phyloP scores from a whole-genome alignment of 2,329 filamentous ascomycete genomes.

The Exophiala mesophila region DNA sequence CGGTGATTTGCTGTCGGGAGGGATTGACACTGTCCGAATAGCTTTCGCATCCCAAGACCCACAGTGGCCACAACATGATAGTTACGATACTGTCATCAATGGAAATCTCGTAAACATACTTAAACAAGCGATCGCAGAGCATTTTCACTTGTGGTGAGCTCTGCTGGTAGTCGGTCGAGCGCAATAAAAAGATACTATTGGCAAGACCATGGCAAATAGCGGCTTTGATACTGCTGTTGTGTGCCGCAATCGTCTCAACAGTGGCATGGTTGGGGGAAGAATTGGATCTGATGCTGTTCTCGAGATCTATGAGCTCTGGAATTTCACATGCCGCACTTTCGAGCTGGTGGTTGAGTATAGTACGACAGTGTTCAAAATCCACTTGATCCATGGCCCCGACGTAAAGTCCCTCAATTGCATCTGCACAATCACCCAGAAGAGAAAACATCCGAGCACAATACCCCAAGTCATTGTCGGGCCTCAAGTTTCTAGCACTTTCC shows the following conservation, averaged over 20 bases:
- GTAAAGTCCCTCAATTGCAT: conserved; percentile 1
- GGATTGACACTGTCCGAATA: conserved; percentile 22
- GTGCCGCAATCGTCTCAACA: neutral
- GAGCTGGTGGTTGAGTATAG: neutral
- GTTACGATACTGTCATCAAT: neutral
- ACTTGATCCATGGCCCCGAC: neutral
- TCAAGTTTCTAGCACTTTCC: conserved; percentile 1
- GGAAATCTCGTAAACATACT: neutral
- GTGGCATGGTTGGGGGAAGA: neutral
- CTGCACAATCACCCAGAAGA: neutral
- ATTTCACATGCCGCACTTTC: neutral
- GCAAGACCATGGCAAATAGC: conserved; percentile 3
- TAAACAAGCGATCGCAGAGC: neutral
- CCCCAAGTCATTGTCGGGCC: neutral
- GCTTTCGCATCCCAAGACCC: conserved; percentile 4
- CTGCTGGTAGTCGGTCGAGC: neutral
- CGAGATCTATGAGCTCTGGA: neutral
- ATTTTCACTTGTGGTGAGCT: neutral
- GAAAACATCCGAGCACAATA: conserved; percentile 1
- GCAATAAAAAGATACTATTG: conserved; percentile 2
- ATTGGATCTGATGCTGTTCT: neutral
- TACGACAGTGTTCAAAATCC: neutral
- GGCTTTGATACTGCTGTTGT: neutral
- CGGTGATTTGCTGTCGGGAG: conserved; percentile 14
- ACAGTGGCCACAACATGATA: conserved; percentile 1